Percentiles rank a stretch among this genome's conserved stretches.
Conservation (phyloP, 2,329 filamentous ascomycete genomes). For the Fusarium drepaniforme region DNA sequence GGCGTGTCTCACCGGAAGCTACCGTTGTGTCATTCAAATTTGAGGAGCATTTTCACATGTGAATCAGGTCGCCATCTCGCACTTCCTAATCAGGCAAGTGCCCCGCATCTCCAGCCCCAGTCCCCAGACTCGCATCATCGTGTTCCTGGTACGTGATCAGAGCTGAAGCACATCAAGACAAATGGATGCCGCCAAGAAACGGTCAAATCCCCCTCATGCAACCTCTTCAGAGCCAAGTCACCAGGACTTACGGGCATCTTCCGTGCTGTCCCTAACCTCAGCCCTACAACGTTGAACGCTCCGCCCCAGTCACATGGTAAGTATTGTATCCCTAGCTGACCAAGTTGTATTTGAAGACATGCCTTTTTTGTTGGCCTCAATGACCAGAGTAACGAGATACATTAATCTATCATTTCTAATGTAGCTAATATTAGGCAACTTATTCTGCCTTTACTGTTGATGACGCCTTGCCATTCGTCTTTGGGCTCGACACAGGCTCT, state of each 20-base stretch:
- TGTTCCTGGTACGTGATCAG: slow-evolving; percentile 20
- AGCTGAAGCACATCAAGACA: slow-evolving; percentile 19
- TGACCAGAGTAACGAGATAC: background rate
- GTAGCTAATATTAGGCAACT: background rate
- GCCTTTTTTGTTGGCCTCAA: background rate
- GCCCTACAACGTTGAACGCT: slow-evolving; percentile 31
- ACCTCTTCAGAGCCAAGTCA: slow-evolving; percentile 18
- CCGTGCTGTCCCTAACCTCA: slow-evolving; percentile 33
- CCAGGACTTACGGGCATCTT: slow-evolving; percentile 43
- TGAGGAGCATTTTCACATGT: slow-evolving; percentile 30
- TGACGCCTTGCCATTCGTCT: slow-evolving; percentile 31
- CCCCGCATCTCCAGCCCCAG: slow-evolving; percentile 28
- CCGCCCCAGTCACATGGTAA: slow-evolving; percentile 19
- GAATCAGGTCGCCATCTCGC: background rate
- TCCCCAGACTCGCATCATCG: slow-evolving; percentile 19
- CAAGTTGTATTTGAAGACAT: background rate
- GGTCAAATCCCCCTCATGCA: slow-evolving; percentile 11
- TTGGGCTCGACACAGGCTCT: background rate
- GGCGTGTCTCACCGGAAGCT: background rate
- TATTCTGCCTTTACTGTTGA: slow-evolving; percentile 15
- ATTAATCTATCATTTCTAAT: background rate
- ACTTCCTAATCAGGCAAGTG: slow-evolving; percentile 2
- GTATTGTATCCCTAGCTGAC: background rate
- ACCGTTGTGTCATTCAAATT: background rate
- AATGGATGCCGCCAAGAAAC: slow-evolving; percentile 32